These are phyloP conservation scores for Coemansia pectinata DNA, from an alignment of 192 early-diverging fungal species.

Conservation along the genomic window DNA sequence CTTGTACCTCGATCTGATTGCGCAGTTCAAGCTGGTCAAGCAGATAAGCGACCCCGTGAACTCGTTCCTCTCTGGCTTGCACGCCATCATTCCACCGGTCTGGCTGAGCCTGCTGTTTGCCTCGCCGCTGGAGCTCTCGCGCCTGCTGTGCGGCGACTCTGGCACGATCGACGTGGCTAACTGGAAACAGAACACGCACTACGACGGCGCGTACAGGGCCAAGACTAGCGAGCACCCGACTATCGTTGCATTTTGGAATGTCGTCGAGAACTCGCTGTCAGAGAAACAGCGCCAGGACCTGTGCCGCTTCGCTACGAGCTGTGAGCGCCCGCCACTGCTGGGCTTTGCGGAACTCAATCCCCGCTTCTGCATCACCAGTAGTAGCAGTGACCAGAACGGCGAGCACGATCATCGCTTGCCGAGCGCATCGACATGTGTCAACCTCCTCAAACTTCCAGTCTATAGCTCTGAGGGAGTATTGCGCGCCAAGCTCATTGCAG, in stretches of 20 bases:
- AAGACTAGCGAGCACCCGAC: slow-evolving; percentile 63
- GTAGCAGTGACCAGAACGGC: slow-evolving; percentile 18
- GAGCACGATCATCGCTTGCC: slow-evolving; percentile 72
- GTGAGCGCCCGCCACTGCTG: slow-evolving; percentile 85
- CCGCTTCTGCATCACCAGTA: slow-evolving; percentile 38
- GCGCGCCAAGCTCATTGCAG: slow-evolving; percentile 77
- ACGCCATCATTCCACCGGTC: slow-evolving; percentile 76
- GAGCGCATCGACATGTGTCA: slow-evolving; percentile 81
- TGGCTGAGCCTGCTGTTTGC: slow-evolving; percentile 92
- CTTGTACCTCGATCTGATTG: slow-evolving; percentile 84
- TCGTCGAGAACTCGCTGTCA: slow-evolving; percentile 51
- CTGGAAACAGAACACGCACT: slow-evolving; percentile 71
- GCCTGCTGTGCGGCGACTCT: slow-evolving; percentile 79
- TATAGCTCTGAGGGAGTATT: slow-evolving; percentile 61
- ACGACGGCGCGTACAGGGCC: slow-evolving; percentile 65
- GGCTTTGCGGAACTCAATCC: slow-evolving; percentile 72
- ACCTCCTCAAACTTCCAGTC: slow-evolving; percentile 86
- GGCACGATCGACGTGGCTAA: slow-evolving; percentile 78
- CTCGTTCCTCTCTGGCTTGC: slow-evolving; percentile 86
- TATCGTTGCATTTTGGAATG: slow-evolving; percentile 73
- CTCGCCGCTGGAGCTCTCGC: slow-evolving; percentile 82
- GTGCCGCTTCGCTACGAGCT: slow-evolving; percentile 91
- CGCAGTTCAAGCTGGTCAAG: slow-evolving; percentile 83
- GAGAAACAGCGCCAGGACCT: slow-evolving; percentile 58
- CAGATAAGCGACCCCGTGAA: slow-evolving; percentile 74